Evolutionary conservation across 352 stramenopile genomes (phyloP), one percentile per base, ranked within the genome.

Genomic region (Phytophthora macrochlamydospora): DNA sequence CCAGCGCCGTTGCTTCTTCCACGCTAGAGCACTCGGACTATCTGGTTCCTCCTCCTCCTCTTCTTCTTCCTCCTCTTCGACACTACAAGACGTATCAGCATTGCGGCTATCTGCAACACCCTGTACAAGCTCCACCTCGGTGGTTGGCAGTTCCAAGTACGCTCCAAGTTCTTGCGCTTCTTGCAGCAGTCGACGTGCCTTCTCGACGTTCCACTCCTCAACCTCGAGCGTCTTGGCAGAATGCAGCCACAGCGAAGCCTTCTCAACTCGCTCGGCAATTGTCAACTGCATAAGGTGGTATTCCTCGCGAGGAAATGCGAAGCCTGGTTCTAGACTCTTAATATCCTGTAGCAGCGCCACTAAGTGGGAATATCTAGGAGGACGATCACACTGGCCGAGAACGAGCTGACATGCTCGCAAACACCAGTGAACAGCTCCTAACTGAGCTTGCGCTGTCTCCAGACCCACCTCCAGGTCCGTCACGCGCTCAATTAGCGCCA

Each of bases 391-490:
- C 11, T 69, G 79, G 1, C 68, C 71, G 0, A 95, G 73, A 1
- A 93, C 83, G 18, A 93, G 71, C 42, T 75, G 59, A 51, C 85
- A 95, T 8, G 87, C 87, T 3, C 83, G 80, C 33, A 95, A 64
- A 44, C 83, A 93, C 87, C 87, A 95, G 48, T 95, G 87, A 33
- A 93, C 77, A 24, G 85, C 77, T 12, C 65, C 76, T 32, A 95
- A 59, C n/a, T 76, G 83, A 12, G 67, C 60, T 13, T 89, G 73
- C 11, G 77, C 71, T 11, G 57, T 65, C 14, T 95, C 85, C 9
- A 91, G 61, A 35, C 73, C 67, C 14, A 93, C 58, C 54, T 93
- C 83, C 2, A 93, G 64, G 7, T 59, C 65, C 7, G 83, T 89
- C 44, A 93, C 60, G 49, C 85, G 79, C 31, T 77, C 74, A 65